Evolutionary conservation across 2,329 filamentous ascomycete genomes (phyloP), one percentile per base, ranked within the genome.

Genomic region (Diaporthe citrichinensis): DNA sequence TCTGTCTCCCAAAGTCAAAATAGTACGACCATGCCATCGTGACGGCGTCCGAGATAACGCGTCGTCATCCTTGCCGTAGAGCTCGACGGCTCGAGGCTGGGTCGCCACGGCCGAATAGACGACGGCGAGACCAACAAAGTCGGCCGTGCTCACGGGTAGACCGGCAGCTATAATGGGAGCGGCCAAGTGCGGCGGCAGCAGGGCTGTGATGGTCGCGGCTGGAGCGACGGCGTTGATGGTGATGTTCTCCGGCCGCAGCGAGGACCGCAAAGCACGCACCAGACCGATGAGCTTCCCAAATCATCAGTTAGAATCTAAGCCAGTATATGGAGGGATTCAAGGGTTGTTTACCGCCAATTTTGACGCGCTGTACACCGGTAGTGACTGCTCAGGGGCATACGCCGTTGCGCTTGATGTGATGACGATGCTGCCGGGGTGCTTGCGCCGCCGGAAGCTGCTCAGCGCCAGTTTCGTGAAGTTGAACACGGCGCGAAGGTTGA

Each of bases 161-260:
- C 82, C 83, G 5, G 77, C 78, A 0, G 77, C 79, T 3, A 81
- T 79, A 44, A 85, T 80, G 0, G 82, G 81, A 7, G 74, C 79
- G 6, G 81, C 80, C 6, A 85, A 75, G 25, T 84, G 69, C 2
- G 46, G 57, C 2, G 82, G 81, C 1, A 85, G 75, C 6, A 84
- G 72, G 3, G 74, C 78, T n/a, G 82, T 82, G 51, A 81, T 78
- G 6, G 83, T 85, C 1, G 82, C 82, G 0, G 82, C 81, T 0
- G 84, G 84, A 0, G 84, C 84, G 15, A 86, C 84, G 6, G 74
- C 79, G 61, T 85, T 85, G 80, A 86, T 85, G n/a, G 84, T 83
- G 73, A 83, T 82, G 53, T 79, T 75, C 65, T 82, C 75, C 14
- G 65, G 57, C 10, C 59, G 55, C 6, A 82, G 55, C 1, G 79